phyloP scores from a whole-genome alignment of 2,329 filamentous ascomycete species.

The Aspergillus sojae region DNA sequence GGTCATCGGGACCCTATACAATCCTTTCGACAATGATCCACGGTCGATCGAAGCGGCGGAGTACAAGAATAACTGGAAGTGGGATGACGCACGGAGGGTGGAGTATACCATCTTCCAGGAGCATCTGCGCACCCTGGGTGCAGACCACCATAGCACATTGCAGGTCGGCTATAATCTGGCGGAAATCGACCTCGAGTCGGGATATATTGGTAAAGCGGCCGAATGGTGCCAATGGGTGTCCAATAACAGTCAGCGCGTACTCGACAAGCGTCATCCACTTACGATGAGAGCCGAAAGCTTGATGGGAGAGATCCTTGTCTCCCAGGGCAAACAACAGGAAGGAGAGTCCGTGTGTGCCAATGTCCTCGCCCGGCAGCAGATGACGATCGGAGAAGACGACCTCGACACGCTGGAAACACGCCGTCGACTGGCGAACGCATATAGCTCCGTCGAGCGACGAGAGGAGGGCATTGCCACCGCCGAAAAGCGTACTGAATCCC shows the following conservation, averaged over 20 bases:
- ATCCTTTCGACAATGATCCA: slow-evolving; percentile 29
- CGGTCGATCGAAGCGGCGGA: slow-evolving; percentile 30
- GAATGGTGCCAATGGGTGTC: slow-evolving; percentile 37
- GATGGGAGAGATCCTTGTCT: slow-evolving; percentile 30
- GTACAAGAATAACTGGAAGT: slow-evolving; percentile 29
- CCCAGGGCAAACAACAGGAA: slow-evolving; percentile 29
- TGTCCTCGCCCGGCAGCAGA: slow-evolving; percentile 35
- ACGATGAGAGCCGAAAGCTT: slow-evolving; percentile 34
- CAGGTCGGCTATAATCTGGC: slow-evolving; percentile 31
- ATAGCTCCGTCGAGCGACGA: slow-evolving; percentile 25
- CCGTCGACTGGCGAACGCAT: slow-evolving; percentile 28
- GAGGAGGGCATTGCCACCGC: slow-evolving; percentile 27
- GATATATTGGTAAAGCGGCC: slow-evolving; percentile 27
- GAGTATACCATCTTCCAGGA: slow-evolving; percentile 37
- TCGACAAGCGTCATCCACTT: slow-evolving; percentile 29
- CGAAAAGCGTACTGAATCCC: slow-evolving; percentile 24
- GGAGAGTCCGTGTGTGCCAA: slow-evolving; percentile 35
- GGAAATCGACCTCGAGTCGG: slow-evolving; percentile 29
- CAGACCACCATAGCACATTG: slow-evolving; percentile 33
- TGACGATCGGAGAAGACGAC: slow-evolving; percentile 35
- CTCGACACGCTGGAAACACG: slow-evolving; percentile 34
- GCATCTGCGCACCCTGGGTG: slow-evolving; percentile 29
- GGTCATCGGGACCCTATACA: slow-evolving; percentile 24
- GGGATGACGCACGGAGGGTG: slow-evolving; percentile 32
- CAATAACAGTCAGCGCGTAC: slow-evolving; percentile 28